These are phyloP conservation scores for Amesomyces nigricolor DNA, from an alignment of 2,329 filamentous ascomycete genomes.

Conservation along the genomic window DNA sequence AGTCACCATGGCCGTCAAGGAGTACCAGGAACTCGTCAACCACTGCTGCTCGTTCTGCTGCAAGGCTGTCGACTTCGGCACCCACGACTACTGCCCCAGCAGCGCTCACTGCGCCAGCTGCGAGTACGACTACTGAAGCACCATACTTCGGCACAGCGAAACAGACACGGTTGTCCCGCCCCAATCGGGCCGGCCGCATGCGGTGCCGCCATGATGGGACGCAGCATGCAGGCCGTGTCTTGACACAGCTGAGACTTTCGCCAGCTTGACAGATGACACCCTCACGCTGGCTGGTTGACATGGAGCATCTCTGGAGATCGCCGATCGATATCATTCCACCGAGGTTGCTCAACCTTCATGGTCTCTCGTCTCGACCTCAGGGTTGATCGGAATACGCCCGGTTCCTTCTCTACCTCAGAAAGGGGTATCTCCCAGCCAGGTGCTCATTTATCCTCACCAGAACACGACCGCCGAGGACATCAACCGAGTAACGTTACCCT, in stretches of 20 bases:
- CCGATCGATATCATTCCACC: slow-evolving; percentile 17
- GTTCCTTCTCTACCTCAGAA: not conserved
- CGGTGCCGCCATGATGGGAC: slow-evolving; percentile 4
- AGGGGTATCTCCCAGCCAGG: no score
- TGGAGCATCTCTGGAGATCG: slow-evolving; percentile 11
- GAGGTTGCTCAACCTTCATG: not conserved
- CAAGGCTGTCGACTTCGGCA: slow-evolving; percentile 44
- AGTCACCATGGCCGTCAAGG: slow-evolving; percentile 39
- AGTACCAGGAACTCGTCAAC: slow-evolving; percentile 41
- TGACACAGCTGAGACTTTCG: slow-evolving; percentile 19
- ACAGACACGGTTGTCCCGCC: slow-evolving; percentile 12
- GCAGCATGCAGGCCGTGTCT: slow-evolving; percentile 20
- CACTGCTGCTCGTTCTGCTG: slow-evolving; percentile 49
- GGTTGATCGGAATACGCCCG: not conserved
- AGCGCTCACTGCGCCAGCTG: slow-evolving; percentile 40
- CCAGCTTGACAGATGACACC: slow-evolving; percentile 1
- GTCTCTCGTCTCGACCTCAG: not conserved
- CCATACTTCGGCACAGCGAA: slow-evolving; percentile 9
- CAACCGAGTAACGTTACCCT: no score
- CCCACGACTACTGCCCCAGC: slow-evolving; percentile 45
- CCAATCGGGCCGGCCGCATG: slow-evolving; percentile 29
- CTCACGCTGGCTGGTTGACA: slow-evolving; percentile 2
- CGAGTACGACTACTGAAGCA: slow-evolving; percentile 30
- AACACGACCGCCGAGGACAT: no score
- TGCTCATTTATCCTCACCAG: no score